phyloP scores from a whole-genome alignment of 495 filamentous ascomycete species.

The Aspergillus avenaceus region DNA sequence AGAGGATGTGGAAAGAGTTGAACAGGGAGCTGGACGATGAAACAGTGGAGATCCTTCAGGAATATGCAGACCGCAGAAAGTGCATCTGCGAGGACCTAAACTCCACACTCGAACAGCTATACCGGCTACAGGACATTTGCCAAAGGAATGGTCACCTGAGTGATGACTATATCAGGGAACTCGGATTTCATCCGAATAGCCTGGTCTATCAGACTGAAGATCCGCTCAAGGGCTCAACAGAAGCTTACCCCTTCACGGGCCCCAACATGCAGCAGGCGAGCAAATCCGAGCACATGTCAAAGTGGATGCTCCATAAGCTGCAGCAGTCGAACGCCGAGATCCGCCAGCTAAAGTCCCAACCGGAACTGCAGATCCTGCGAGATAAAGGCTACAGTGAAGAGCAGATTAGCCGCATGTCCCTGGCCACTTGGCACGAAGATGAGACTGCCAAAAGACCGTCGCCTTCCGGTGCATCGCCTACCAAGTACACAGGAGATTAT shows the following conservation, averaged over 20 bases:
- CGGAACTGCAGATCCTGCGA: slow-evolving; percentile 13
- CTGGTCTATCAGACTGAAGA: neutral
- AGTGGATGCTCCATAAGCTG: slow-evolving; percentile 31
- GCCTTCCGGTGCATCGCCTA: neutral
- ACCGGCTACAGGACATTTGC: too few relatives aligned
- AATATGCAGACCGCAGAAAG: too few relatives aligned
- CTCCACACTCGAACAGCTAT: too few relatives aligned
- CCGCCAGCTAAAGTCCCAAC: slow-evolving; percentile 19
- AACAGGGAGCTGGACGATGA: too few relatives aligned
- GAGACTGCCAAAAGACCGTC: slow-evolving; percentile 1
- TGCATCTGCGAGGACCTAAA: too few relatives aligned
- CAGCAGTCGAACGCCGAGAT: slow-evolving; percentile 27
- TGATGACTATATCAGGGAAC: slow-evolving; percentile 8
- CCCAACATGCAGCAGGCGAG: neutral
- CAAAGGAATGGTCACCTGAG: slow-evolving; percentile 12
- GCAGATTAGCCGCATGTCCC: slow-evolving; percentile 22
- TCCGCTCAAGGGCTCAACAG: slow-evolving; percentile 1
- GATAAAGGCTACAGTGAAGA: slow-evolving; percentile 18
- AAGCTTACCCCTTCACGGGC: neutral
- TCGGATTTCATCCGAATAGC: neutral
- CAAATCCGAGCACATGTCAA: slow-evolving; percentile 17
- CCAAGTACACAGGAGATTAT: too few relatives aligned
- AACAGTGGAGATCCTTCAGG: too few relatives aligned
- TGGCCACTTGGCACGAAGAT: slow-evolving; percentile 24
- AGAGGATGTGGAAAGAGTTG: slow-evolving; percentile 15